A percentile compares a stretch with the other conserved stretches of the same genome.
phyloP scores from a whole-genome alignment of 495 filamentous ascomycete genomes.

The Lophiotrema nucula region DNA sequence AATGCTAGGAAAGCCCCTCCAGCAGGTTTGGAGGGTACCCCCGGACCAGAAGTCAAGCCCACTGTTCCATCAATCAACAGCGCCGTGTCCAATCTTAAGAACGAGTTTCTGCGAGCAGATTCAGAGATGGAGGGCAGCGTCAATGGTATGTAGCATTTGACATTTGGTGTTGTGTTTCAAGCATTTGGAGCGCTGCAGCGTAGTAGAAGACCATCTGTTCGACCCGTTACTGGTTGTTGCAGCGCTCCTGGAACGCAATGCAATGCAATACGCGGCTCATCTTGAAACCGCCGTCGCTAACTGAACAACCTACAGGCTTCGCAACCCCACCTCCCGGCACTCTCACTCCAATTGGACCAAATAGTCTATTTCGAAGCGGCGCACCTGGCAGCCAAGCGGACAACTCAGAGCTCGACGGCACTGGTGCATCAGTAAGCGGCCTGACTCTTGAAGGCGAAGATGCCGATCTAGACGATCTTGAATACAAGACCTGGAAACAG shows the following conservation, averaged over 20 bases:
- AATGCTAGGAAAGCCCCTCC: conserved; percentile 66
- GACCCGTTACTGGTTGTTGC: too few species aligned
- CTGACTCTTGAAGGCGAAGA: conserved; percentile 52
- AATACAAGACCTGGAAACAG: conserved; percentile 98
- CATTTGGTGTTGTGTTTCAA: too few species aligned
- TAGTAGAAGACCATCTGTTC: too few species aligned
- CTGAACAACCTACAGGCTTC: too few species aligned
- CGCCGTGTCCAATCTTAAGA: conserved; percentile 47
- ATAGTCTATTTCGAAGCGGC: conserved; percentile 58
- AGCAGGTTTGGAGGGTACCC: conserved; percentile 65
- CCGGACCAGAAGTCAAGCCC: conserved; percentile 64
- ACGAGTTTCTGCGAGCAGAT: conserved; percentile 56
- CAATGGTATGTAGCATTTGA: too few species aligned
- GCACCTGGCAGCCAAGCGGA: conserved; percentile 68
- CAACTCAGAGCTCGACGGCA: conserved; percentile 75
- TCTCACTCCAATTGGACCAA: conserved; percentile 71
- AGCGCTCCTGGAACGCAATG: too few species aligned
- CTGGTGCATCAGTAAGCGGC: conserved; percentile 58
- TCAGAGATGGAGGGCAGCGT: conserved; percentile 71
- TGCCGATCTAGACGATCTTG: conserved; percentile 72
- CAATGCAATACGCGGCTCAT: too few species aligned
- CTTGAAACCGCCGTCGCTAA: too few species aligned
- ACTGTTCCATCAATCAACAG: conserved; percentile 51
- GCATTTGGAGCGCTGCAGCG: too few species aligned
- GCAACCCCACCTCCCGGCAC: conserved; percentile 77